Percentiles rank a stretch among this genome's conserved stretches.
These are phyloP conservation scores for Rhinocladiella similis DNA, from an alignment of 2,329 filamentous ascomycete species.

Conservation along the genomic window DNA sequence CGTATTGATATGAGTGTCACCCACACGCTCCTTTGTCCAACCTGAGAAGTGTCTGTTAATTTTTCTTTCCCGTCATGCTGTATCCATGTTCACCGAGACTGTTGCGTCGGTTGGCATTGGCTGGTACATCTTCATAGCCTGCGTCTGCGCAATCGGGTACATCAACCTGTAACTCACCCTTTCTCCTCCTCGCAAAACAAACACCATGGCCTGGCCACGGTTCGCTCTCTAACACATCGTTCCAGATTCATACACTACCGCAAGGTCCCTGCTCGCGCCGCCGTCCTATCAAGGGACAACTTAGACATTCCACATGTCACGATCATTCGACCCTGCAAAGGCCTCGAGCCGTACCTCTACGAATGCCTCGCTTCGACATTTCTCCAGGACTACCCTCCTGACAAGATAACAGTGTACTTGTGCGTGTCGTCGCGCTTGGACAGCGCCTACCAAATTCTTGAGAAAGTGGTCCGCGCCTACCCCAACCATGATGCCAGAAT, in stretches of 20 bases:
- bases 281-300: constrained; percentile 38
- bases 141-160: constrained; percentile 60
- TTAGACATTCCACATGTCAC: constrained; percentile 75
- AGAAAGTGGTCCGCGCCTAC: constrained; percentile 71
- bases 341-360: constrained; percentile 84
- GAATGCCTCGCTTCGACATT: constrained; percentile 89
- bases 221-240: too few relatives aligned
- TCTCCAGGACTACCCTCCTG: constrained; percentile 73
- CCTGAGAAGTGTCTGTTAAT: not conserved
- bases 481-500: constrained; percentile 69
- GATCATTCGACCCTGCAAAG: constrained; percentile 89
- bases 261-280: constrained; percentile 43
- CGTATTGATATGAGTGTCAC: not conserved
- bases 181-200: not conserved
- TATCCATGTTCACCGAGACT: constrained; percentile 32
- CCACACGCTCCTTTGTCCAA: not conserved
- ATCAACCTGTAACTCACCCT: constrained; percentile 54
- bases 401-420: constrained; percentile 76
- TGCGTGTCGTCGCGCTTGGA: constrained; percentile 77
- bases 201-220: too few relatives aligned
- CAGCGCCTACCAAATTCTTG: constrained; percentile 72
- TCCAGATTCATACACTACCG: constrained; percentile 58
- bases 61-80: constrained; percentile 18
- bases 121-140: constrained; percentile 58
- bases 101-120: constrained; percentile 51